These are phyloP conservation scores for Flaveria sonorensis DNA, from an alignment of 129 eudicot genomes.

Conservation along the genomic window DNA sequence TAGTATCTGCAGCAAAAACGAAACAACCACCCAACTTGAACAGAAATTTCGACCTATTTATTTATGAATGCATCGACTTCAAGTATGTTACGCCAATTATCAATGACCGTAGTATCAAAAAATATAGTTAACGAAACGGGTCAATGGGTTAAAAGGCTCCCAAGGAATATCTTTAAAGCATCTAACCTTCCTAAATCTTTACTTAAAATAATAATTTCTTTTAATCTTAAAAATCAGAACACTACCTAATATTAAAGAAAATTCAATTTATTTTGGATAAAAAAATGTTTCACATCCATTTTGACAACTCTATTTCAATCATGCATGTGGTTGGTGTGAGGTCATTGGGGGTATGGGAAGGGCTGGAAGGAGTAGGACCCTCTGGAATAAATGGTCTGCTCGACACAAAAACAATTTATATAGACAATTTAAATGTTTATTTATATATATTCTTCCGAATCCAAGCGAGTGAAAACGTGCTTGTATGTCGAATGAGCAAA, in stretches of 20 bases:
- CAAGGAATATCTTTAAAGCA: not conserved
- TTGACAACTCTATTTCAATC: not conserved
- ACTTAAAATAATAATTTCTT: too few species aligned
- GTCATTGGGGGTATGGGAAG: too few species aligned
- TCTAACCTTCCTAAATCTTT: not conserved
- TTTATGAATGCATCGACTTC: not conserved
- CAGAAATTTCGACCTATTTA: not conserved
- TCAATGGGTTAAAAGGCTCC: not conserved
- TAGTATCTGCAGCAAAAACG: constrained; percentile 55
- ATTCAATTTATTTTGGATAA: not conserved
- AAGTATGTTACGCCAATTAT: too few species aligned
- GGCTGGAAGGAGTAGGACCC: too few species aligned
- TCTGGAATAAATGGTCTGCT: too few species aligned
- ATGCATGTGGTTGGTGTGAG: not conserved
- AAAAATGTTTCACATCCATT: not conserved
- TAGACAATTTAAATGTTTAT: not conserved
- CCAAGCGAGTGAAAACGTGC: too few species aligned
- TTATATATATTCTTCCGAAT: not conserved
- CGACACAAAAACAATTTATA: not conserved
- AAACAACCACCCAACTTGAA: not conserved
- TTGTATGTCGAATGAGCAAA: too few species aligned
- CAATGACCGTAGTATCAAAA: not conserved
- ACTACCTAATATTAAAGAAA: not conserved
- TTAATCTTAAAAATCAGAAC: too few species aligned
- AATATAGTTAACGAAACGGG: not conserved